Base-by-base conservation (phyloP, 2,329 filamentous ascomycete genomes). In the Cadophora sp. region DNA sequence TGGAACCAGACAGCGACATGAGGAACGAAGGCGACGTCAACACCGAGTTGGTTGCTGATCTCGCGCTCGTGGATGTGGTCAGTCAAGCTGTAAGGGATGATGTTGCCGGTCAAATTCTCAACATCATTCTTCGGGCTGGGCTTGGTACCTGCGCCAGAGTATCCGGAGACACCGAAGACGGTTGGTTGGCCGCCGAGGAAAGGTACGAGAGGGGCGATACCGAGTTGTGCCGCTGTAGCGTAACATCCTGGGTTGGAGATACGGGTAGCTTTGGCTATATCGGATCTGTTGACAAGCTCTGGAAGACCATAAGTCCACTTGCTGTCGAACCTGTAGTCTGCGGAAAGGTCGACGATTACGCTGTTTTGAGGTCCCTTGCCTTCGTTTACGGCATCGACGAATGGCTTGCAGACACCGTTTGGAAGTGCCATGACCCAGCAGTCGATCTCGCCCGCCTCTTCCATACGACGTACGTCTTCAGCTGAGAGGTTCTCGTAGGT, bases 1-100 rank as follows among this genome's bases (percentile, higher is more conserved):
- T 97, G 91, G 87, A 98, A 98, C 95, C 94, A 98, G 16, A 91
- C 89, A n/a, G 94, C 93, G 27, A 97, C 94, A 79, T 98, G 96
- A 7, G 96, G 96, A 67, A 96, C 91, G 79, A 99, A 99, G 6
- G 90, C 92, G 12, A 97, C 89, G 22, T 87, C 82, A 16, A 83
- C 85, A 60, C 90, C 92, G 12, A 98, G 87, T 78, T 97, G 94
- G 63, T 83, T 79, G 77, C 90, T 91, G 72, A 98, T 96, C 80
- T 98, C 96, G 58, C 88, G 89, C 85, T 99, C 96, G 82, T 98
- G 96, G 70, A 98, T 92, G 82, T 98, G 96, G 74, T 94, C 94
- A 40, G 93, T 97, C 81, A 97, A 82, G 74, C 91, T 93, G 84
- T 97, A 98, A 0, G 95, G 91, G 65, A 97, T 92, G 69, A 98